Evolutionary conservation across 1,284 basidiomycete species (phyloP).

Genomic region (Ganoderma lucidum): DNA sequence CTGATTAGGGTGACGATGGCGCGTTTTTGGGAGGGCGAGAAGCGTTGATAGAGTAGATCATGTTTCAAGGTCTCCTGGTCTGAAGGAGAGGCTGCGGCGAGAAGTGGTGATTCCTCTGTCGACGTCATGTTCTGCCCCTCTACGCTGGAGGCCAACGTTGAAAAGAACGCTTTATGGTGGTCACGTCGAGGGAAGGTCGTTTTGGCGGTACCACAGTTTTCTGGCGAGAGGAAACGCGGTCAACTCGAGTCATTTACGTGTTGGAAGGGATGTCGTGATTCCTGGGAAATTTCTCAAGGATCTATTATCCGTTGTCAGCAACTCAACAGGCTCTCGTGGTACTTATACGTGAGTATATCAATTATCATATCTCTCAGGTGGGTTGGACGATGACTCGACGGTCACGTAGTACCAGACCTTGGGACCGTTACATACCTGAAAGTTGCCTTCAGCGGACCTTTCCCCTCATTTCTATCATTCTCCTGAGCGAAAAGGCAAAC

Average conservation of each 20-base stretch:
- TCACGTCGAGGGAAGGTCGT: neutral
- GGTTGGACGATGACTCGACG: too few relatives aligned
- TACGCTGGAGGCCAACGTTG: conserved; percentile 36
- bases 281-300: neutral
- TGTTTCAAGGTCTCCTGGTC: conserved; percentile 31
- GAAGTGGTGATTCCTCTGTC: conserved; percentile 32
- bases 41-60: conserved; percentile 35
- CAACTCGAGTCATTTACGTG: neutral
- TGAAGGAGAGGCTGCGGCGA: conserved; percentile 12
- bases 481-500: too few relatives aligned
- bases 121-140: conserved; percentile 8
- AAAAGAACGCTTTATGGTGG: neutral
- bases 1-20: conserved; percentile 61
- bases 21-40: conserved; percentile 47
- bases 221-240: too few relatives aligned
- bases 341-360: neutral
- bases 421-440: neutral
- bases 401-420: neutral
- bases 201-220: too few relatives aligned
- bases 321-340: neutral
- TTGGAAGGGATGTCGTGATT: neutral
- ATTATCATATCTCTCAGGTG: too few relatives aligned
- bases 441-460: neutral
- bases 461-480: too few relatives aligned
- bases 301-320: neutral